phyloP scores from a whole-genome alignment of 2,329 filamentous ascomycete genomes.

The Monilinia fructicola region DNA sequence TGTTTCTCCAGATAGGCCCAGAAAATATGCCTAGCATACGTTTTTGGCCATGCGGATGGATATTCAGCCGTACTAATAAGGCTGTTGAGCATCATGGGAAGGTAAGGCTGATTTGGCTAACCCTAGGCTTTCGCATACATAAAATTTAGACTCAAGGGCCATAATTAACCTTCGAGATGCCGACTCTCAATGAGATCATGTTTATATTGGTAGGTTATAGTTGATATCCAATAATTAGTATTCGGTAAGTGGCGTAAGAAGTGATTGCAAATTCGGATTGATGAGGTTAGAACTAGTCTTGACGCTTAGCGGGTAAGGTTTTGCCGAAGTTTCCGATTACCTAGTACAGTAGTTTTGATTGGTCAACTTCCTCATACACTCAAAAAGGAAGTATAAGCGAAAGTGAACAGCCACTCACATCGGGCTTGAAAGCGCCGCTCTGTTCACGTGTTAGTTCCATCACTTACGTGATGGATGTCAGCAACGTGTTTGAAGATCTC shows the following conservation, averaged over 20 bases:
- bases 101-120: too few relatives aligned
- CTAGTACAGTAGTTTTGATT: conserved; percentile 13
- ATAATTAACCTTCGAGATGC: not conserved
- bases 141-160: not conserved
- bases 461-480: not conserved
- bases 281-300: too few relatives aligned
- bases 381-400: conserved; percentile 13
- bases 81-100: too few relatives aligned
- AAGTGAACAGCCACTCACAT: not conserved
- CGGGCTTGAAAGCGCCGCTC: not conserved
- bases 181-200: not conserved
- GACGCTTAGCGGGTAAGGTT: not conserved
- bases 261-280: too few relatives aligned
- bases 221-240: not conserved
- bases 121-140: too few relatives aligned
- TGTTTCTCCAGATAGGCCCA: not conserved
- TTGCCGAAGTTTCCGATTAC: not conserved
- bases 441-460: not conserved
- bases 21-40: not conserved
- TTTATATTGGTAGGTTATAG: not conserved
- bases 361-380: conserved; percentile 20
- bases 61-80: too few relatives aligned
- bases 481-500: not conserved
- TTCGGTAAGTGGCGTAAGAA: not conserved
- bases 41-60: too few relatives aligned